These are phyloP conservation scores for Nicotiana undulata DNA, from an alignment of 257 asterid genomes.

Conservation along the genomic window DNA sequence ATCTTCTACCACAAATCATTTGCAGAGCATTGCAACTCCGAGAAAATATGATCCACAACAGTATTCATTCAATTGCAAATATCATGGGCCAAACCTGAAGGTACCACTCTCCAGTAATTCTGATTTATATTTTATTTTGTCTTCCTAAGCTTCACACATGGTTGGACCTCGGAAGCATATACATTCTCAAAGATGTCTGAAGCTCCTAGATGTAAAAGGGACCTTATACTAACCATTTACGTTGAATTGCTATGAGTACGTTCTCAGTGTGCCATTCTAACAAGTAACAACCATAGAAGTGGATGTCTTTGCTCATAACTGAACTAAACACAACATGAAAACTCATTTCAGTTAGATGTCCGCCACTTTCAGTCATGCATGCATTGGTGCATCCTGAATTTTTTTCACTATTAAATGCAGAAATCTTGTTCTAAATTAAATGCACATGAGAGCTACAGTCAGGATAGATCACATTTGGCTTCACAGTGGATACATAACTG, in stretches of 20 bases:
- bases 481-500: conserved; percentile 65
- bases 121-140: background rate
- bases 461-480: conserved; percentile 31
- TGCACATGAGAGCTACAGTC: conserved; percentile 14
- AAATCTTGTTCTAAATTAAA: conserved; percentile 39
- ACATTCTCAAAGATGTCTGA: background rate
- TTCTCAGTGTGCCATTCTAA: background rate
- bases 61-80: conserved; percentile 17
- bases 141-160: background rate
- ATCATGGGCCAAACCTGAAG: conserved; percentile 30
- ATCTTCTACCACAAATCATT: conserved; percentile 2
- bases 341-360: background rate
- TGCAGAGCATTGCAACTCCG: conserved; percentile 33
- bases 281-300: background rate
- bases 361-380: background rate
- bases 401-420: conserved; percentile 33
- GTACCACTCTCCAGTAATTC: conserved; percentile 22
- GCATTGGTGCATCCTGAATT: background rate
- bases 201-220: background rate
- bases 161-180: background rate
- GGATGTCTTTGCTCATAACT: background rate
- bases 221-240: background rate
- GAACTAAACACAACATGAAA: background rate
- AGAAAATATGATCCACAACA: conserved; percentile 24
- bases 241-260: background rate